Evolutionary conservation across 140 eudicot species (phyloP).

Genomic region (Stevia rebaudiana): DNA sequence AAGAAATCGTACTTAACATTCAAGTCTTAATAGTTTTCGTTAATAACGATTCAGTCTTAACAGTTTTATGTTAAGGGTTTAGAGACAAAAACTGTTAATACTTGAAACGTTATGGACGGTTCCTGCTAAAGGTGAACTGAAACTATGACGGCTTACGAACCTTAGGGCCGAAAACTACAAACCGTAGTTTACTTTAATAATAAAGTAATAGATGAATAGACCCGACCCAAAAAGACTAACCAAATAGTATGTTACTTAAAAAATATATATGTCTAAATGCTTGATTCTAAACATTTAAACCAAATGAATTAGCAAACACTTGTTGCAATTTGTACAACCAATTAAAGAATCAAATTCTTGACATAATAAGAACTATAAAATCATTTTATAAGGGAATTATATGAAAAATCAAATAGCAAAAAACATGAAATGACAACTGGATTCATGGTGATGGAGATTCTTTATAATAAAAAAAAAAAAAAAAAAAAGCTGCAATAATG

Average conservation of each 20-base stretch:
- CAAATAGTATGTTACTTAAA: constrained; percentile 1
- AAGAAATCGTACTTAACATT: too few species aligned
- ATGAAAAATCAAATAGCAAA: constrained; percentile 3
- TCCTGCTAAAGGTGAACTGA: too few species aligned
- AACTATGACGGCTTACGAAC: too few species aligned
- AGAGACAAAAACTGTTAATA: too few species aligned
- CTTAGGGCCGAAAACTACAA: too few species aligned
- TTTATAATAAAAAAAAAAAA: background rate
- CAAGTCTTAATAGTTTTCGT: too few species aligned
- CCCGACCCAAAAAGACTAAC: background rate
- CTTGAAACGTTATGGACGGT: too few species aligned
- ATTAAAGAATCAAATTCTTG: constrained; percentile 16
- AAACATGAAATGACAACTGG: constrained; percentile 11
- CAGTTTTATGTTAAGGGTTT: too few species aligned
- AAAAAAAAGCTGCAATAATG: background rate
- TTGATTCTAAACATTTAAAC: constrained; percentile 21
- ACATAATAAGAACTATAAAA: constrained; percentile 25
- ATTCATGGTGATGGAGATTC: constrained; percentile 17
- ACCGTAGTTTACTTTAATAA: background rate
- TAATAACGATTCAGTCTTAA: too few species aligned
- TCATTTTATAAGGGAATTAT: constrained; percentile 23
- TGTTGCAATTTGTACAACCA: constrained; percentile 38
- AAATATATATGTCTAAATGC: background rate
- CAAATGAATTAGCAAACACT: constrained; percentile 19
- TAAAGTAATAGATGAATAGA: background rate